Conservation (phyloP, 495 filamentous ascomycete species). For the Sporormia fimetaria region DNA sequence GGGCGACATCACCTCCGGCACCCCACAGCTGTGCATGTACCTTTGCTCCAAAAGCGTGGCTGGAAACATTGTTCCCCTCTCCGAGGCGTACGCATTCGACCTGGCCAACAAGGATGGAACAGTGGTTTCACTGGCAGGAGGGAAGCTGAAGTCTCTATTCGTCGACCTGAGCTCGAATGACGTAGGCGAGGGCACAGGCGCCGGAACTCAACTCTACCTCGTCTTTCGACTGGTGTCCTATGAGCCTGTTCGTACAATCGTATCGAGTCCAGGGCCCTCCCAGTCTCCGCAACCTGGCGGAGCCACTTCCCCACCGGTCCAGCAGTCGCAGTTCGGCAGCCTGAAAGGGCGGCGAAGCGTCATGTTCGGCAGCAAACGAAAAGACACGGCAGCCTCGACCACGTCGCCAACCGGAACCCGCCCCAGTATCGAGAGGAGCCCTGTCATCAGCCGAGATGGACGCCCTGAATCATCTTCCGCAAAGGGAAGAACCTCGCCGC, state of each 20-base stretch:
- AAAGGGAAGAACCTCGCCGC: constrained; percentile 36
- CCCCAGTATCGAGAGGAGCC: constrained; percentile 13
- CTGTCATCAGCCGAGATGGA: constrained; percentile 10
- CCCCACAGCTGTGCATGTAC: constrained; percentile 61
- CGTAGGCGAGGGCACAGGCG: constrained; percentile 62
- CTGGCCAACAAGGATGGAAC: constrained; percentile 54
- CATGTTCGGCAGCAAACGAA: constrained; percentile 57
- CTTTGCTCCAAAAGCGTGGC: constrained; percentile 59
- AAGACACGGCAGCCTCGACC: constrained; percentile 33
- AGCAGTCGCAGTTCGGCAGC: constrained; percentile 35
- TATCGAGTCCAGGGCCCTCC: constrained; percentile 22
- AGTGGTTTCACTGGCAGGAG: constrained; percentile 31
- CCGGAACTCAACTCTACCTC: constrained; percentile 60
- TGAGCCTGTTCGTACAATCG: constrained; percentile 29
- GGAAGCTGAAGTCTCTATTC: constrained; percentile 73
- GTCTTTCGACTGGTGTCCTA: constrained; percentile 71
- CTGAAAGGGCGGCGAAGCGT: constrained; percentile 60
- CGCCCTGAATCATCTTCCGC: constrained; percentile 31
- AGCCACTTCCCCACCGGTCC: constrained; percentile 25
- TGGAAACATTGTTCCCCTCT: constrained; percentile 52
- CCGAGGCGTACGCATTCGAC: constrained; percentile 73
- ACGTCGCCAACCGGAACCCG: constrained; percentile 34
- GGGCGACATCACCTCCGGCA: constrained; percentile 56
- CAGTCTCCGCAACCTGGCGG: too few species aligned
- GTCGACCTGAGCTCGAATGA: constrained; percentile 71